A percentile compares a stretch with the other conserved stretches of the same genome.
Evolutionary conservation across 2,329 filamentous ascomycete genomes (phyloP).

Genomic region (Penicillium nordicum): DNA sequence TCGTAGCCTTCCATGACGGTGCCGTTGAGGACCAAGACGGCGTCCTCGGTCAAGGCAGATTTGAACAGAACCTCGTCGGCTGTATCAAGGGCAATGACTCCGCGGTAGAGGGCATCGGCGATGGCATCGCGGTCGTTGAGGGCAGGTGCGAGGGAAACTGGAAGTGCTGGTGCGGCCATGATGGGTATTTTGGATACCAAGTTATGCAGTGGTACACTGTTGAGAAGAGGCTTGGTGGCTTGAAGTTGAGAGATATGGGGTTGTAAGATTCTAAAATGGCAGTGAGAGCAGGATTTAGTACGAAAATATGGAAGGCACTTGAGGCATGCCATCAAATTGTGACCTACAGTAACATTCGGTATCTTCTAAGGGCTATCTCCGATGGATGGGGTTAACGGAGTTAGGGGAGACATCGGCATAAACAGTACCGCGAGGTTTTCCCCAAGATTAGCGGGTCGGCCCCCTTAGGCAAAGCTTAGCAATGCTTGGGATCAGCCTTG

Average conservation of each 20-base stretch:
- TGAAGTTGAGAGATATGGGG: not conserved
- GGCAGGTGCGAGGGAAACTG: not conserved
- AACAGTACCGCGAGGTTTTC: not conserved
- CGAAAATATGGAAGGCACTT: not conserved
- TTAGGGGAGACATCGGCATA: not conserved
- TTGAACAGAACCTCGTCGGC: conserved; percentile 28
- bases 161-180: not conserved
- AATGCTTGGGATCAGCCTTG: not conserved
- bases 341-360: not conserved
- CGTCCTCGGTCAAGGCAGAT: conserved; percentile 27
- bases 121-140: conserved; percentile 32
- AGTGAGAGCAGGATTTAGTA: not conserved
- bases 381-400: not conserved
- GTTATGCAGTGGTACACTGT: not conserved
- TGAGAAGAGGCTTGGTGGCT: not conserved
- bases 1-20: conserved; percentile 18
- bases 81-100: conserved; percentile 27
- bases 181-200: not conserved
- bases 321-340: not conserved
- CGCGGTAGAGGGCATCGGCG: conserved; percentile 32
- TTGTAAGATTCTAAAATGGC: not conserved
- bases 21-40: conserved; percentile 19
- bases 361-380: not conserved
- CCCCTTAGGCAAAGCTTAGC: not conserved
- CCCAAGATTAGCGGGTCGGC: too few relatives aligned